These are phyloP conservation scores for Leucosporidium yakuticum DNA, from an alignment of 768 basidiomycete species.

Conservation along the genomic window DNA sequence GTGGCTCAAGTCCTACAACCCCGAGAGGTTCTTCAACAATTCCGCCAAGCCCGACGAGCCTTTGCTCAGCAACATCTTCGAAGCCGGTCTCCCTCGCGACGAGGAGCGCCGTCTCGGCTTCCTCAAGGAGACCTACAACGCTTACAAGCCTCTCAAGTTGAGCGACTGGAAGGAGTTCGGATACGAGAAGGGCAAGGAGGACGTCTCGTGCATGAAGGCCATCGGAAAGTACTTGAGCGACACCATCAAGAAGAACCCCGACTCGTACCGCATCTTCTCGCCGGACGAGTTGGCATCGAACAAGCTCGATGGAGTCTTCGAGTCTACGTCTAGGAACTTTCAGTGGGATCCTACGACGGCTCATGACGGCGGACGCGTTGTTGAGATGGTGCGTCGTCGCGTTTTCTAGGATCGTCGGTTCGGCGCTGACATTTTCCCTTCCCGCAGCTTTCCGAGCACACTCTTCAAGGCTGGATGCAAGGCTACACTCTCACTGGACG, in stretches of 20 bases:
- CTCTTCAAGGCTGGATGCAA: slow-evolving; percentile 83
- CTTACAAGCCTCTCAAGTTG: slow-evolving; percentile 57
- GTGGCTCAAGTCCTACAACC: slow-evolving; percentile 70
- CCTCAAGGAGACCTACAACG: slow-evolving; percentile 49
- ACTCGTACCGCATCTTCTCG: slow-evolving; percentile 77
- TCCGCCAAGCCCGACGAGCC: slow-evolving; percentile 8
- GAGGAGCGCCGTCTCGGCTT: slow-evolving; percentile 31
- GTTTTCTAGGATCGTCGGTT: slow-evolving; percentile 34
- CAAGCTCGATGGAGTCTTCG: slow-evolving; percentile 66
- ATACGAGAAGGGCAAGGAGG: slow-evolving; percentile 54
- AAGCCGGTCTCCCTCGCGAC: slow-evolving; percentile 30
- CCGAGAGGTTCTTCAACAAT: slow-evolving; percentile 59
- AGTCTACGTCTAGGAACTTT: slow-evolving; percentile 54
- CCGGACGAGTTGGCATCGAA: slow-evolving; percentile 54
- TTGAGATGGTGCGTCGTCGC: slow-evolving; percentile 63
- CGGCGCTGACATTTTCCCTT: not conserved
- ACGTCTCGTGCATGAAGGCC: slow-evolving; percentile 45
- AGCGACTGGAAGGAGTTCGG: slow-evolving; percentile 61
- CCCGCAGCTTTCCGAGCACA: slow-evolving; percentile 59
- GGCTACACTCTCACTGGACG: slow-evolving; percentile 83
- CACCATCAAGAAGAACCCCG: slow-evolving; percentile 57
- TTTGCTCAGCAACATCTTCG: slow-evolving; percentile 9
- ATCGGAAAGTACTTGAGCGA: slow-evolving; percentile 45
- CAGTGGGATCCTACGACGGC: slow-evolving; percentile 69
- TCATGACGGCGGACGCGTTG: slow-evolving; percentile 65